Evolutionary conservation across 352 stramenopile genomes (phyloP), one percentile per base, ranked within the genome.

Genomic region (Phytophthora cactorum): DNA sequence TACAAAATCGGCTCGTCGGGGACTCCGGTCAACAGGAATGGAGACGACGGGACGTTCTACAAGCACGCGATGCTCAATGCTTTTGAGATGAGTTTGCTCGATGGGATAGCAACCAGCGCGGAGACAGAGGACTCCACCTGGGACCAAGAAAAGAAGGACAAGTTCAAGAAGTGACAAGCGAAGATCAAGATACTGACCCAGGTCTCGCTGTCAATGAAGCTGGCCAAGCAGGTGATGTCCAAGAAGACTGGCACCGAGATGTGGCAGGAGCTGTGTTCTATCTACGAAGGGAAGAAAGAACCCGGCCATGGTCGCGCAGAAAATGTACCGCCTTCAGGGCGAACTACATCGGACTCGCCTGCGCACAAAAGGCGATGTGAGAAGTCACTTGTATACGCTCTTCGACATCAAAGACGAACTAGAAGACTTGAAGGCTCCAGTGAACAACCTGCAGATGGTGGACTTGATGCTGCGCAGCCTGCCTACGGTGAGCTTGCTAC

Each of bases 31-130:
- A 39, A 36, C 38, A 63, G 56, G 56, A 59, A 66, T 12, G 56
- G 50, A 3, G n/a, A 66, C 1, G 55, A 66, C n/a, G 53, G 55
- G 56, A 43, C 32, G 1, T 71, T 62, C 49, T 59, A 66, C 56
- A 66, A 71, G 25, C 51, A 62, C 11, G 39, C 41, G 0, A 70
- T 66, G 55, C 28, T 49, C 1, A 70, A 70, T 50, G 55, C 50
- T 6, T 66, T 70, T 22, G 22, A 14, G 50, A 61, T 34, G 52
- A 61, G 39, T 52, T 45, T 70, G n/a, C 17, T 62, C 39, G 25
- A 47, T 27, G n/a, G 29, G 31, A 59, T 58, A 2, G 25, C 47
- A 3, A 44, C 5, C 4, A 51, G 43, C 4, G 12, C 29, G 1
- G 41, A 29, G 17, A 31, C 2, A 11, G 5, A 36, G 39, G 15